phyloP scores from a whole-genome alignment of 192 early-diverging fungal species.

The Backusella sp. region DNA sequence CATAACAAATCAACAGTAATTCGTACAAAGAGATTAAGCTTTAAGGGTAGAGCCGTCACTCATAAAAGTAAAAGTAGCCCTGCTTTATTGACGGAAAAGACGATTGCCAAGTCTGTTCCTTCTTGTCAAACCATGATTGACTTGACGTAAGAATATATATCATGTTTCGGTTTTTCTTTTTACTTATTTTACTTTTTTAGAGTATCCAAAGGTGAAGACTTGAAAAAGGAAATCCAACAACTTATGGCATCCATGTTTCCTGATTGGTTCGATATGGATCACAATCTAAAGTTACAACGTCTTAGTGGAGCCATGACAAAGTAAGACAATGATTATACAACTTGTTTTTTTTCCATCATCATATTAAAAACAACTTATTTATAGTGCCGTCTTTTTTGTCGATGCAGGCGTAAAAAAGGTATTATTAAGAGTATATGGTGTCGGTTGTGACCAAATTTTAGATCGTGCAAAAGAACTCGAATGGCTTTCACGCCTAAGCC shows the following conservation, averaged over 20 bases:
- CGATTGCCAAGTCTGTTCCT: background rate
- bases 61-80: background rate
- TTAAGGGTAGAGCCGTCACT: background rate
- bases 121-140: constrained; percentile 18
- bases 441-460: constrained; percentile 75
- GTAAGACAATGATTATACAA: constrained; percentile 15
- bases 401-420: constrained; percentile 10
- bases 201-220: constrained; percentile 26
- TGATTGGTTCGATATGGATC: constrained; percentile 18
- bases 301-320: constrained; percentile 73
- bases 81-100: background rate
- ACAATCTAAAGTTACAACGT: constrained; percentile 40
- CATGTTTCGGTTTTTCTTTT: background rate
- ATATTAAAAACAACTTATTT: background rate
- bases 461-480: constrained; percentile 75
- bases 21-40: constrained; percentile 1
- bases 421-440: constrained; percentile 77
- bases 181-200: background rate
- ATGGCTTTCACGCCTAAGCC: constrained; percentile 70
- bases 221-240: constrained; percentile 1
- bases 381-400: constrained; percentile 31
- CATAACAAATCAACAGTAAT: background rate
- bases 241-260: constrained; percentile 25
- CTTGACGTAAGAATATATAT: constrained; percentile 2
- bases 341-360: background rate